Evolutionary conservation across 176 grass and related monocot species (phyloP).

Genomic region (Eremochloa ophiuroides): DNA sequence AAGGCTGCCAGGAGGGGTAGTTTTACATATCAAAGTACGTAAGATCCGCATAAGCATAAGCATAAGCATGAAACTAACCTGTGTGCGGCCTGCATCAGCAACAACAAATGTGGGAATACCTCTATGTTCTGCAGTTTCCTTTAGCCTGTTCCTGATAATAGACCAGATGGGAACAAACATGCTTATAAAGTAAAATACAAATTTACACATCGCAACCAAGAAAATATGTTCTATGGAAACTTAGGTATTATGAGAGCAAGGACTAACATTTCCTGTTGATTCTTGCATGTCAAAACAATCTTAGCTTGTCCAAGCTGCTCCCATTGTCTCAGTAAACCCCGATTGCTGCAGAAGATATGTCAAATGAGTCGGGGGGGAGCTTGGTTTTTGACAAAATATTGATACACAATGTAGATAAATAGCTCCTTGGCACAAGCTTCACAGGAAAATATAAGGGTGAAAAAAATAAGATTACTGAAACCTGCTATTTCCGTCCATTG

Average conservation of each 20-base stretch:
- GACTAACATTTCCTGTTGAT: slow-evolving; percentile 92
- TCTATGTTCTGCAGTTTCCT: slow-evolving; percentile 69
- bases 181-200: neutral
- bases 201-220: neutral
- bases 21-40: neutral
- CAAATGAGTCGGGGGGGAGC: neutral
- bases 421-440: neutral
- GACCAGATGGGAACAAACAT: neutral
- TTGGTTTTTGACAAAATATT: neutral
- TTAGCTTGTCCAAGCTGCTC: slow-evolving; percentile 95
- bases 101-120: slow-evolving; percentile 85
- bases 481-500: neutral
- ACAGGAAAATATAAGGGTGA: neutral
- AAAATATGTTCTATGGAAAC: slow-evolving; percentile 9
- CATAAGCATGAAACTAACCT: slow-evolving; percentile 45
- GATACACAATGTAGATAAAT: neutral
- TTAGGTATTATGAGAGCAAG: neutral
- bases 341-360: slow-evolving; percentile 52
- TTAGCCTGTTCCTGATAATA: slow-evolving; percentile 72
- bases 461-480: neutral
- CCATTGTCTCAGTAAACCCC: slow-evolving; percentile 78
- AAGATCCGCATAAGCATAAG: too few relatives aligned
- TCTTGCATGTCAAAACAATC: slow-evolving; percentile 93
- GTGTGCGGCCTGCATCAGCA: slow-evolving; percentile 89
- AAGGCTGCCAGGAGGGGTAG: neutral